Evolutionary conservation across 495 filamentous ascomycete species (phyloP).

Genomic region (Podospora fimiseda): DNA sequence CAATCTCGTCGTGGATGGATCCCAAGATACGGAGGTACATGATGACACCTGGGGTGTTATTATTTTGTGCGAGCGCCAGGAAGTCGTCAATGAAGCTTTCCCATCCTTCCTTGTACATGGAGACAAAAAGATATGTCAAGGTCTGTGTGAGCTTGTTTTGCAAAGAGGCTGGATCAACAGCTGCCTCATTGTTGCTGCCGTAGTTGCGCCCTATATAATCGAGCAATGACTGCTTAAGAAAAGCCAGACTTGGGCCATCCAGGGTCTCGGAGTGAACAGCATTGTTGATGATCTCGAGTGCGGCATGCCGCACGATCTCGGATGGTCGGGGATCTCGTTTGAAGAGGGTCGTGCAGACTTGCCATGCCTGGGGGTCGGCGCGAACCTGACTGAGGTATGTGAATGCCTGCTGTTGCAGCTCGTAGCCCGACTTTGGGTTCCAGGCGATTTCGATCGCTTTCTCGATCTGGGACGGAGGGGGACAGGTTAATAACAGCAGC

Average conservation of each 20-base stretch:
- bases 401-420: conserved; percentile 77
- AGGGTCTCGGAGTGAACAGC: conserved; percentile 69
- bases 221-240: conserved; percentile 70
- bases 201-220: conserved; percentile 71
- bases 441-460: conserved; percentile 88
- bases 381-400: conserved; percentile 80
- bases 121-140: conserved; percentile 82
- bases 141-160: conserved; percentile 98
- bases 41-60: conserved; percentile 70
- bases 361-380: conserved; percentile 72
- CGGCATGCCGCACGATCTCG: conserved; percentile 80
- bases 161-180: conserved; percentile 61
- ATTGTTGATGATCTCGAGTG: conserved; percentile 86
- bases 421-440: conserved; percentile 65
- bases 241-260: conserved; percentile 57
- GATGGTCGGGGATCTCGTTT: conserved; percentile 68
- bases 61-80: conserved; percentile 51
- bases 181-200: conserved; percentile 45
- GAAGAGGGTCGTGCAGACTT: conserved; percentile 79
- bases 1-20: conserved; percentile 95
- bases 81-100: conserved; percentile 84
- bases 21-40: conserved; percentile 83
- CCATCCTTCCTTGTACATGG: conserved; percentile 80
- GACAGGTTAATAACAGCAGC: background rate
- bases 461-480: conserved; percentile 58